Conservation (phyloP, 495 filamentous ascomycete species). For the Penicillium lagena region DNA sequence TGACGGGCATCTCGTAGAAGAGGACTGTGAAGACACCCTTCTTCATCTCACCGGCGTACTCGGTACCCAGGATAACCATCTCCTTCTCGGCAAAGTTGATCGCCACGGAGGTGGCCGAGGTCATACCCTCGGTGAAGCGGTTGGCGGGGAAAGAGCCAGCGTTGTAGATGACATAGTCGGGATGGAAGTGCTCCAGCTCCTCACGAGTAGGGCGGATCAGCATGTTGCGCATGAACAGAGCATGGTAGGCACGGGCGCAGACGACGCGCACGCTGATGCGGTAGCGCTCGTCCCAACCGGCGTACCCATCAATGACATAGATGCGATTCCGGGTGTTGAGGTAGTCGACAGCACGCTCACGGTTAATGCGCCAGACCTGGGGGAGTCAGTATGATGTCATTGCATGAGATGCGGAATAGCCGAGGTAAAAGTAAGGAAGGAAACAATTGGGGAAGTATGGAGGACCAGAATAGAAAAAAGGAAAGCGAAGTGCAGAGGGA, state of each 20-base stretch:
- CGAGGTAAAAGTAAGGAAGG: conserved; percentile 3
- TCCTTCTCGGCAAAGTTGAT: conserved; percentile 88
- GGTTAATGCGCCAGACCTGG: conserved; percentile 99
- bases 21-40: conserved; percentile 99
- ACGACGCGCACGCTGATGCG: conserved; percentile 95
- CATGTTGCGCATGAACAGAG: conserved; percentile 99
- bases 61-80: conserved; percentile 98
- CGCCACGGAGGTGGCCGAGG: conserved; percentile 80
- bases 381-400: conserved; percentile 32
- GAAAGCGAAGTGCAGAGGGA: not conserved
- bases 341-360: conserved; percentile 97
- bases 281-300: conserved; percentile 98
- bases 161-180: conserved; percentile 99
- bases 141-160: conserved; percentile 98
- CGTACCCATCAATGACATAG: conserved; percentile 96
- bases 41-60: conserved; percentile 99
- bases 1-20: conserved; percentile 99
- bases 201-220: conserved; percentile 86
- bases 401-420: not conserved
- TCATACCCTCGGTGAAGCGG: conserved; percentile 97
- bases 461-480: not conserved
- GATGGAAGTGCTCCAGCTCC: conserved; percentile 94
- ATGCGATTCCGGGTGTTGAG: conserved; percentile 98
- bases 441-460: conserved; percentile 2
- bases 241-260: conserved; percentile 98